Evolutionary conservation across 169 alveolate species (phyloP), one percentile per base, ranked within the genome.

Genomic region (Toxoplasma gondii): DNA sequence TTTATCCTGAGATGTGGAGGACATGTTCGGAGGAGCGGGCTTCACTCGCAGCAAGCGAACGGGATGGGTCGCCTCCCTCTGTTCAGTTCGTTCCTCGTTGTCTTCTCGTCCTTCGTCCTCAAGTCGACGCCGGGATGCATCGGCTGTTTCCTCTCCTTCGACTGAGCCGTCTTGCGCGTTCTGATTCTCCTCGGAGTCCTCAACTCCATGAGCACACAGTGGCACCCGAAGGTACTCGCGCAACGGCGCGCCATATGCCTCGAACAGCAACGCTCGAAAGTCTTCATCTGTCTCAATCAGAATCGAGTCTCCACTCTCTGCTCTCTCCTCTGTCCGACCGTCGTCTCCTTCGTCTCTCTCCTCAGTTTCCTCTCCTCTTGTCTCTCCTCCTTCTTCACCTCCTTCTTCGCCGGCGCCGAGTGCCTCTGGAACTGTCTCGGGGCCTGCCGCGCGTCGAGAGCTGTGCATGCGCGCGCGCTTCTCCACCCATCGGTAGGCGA

Each of bases 231-330:
- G 29, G 36, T 82, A 82, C 67, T 36, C 41, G 1, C 38, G 90
- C 53, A 82, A 31, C 5, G 41, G 67, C 1, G 64, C 54, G 69
- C 41, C 90, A 38, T 39, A 82, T 4, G n/a, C n/a, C 67, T 82
- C 34, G 24, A 67, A 2, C 34, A 82, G 90, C 34, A 82, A 43
- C 38, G 69, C 64, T 2, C 39, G 90, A 12, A 82, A 31, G 38
- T 12, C 90, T 43, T 82, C 67, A 43, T 82, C 90, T 22, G 67
- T 82, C n/a, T 82, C 69, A 9, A 82, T 41, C 34, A 82, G 39
- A 78, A 19, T 4, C 45, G 39, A 41, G 2, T 78, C 86, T 38
- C n/a, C 86, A 4, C 45, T 38, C n/a, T n/a, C 82, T 69, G 34
- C 82, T 4, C 22, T 45, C 86, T 9, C n/a, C 49, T 2, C 90